Base-by-base conservation (phyloP, 1,284 basidiomycete species). In the Cutaneotrichosporon cavernicola region DNA sequence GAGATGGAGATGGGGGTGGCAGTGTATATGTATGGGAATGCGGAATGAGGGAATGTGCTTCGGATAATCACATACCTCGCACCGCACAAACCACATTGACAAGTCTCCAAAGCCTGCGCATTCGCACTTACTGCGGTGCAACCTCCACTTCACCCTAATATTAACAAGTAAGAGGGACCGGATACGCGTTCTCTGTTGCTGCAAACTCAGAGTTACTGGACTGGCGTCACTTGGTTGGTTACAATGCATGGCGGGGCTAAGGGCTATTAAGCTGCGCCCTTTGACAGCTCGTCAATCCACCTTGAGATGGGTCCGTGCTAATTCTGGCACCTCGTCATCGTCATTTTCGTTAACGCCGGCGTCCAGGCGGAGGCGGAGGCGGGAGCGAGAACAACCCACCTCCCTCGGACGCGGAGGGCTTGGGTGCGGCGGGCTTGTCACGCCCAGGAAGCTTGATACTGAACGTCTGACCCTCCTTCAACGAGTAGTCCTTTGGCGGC, bases 391-490 rank as follows among this genome's bases (percentile, higher is more conserved):
- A 77, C 64, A 76, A 56, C 8, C 76, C 74, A 6, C 53, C 65
- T 8, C 53, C 58, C 11, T 62, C 53, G 11, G 49, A 9, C 2
- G 30, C 21, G 13, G 57, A 8, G 5, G 55, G 26, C 56, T 58
- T 50, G n/a, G 38, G 47, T 10, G 58, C 16, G 4, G 62, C 52
- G 22, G 67, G 13, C 70, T 73, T 74, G 51, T 77, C 77, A 43
- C 78, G 66, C 10, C 92, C 92, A 9, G 94, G 94, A 64, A 97
- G 90, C 58, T 86, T 85, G 74, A 97, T 95, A 14, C 89, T 89
- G 79, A 99, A 95, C 0, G 95, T 98, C 77, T 99, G 91, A 16
- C 97, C 97, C 73, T 95, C 92, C 76, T 97, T 98, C 71, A 99
- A 83, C 40, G 89, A 90, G 78, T 97, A 98, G 76, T 99, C 96